Conservation (phyloP, 257 asterid species). For the Gentiana straminea region DNA sequence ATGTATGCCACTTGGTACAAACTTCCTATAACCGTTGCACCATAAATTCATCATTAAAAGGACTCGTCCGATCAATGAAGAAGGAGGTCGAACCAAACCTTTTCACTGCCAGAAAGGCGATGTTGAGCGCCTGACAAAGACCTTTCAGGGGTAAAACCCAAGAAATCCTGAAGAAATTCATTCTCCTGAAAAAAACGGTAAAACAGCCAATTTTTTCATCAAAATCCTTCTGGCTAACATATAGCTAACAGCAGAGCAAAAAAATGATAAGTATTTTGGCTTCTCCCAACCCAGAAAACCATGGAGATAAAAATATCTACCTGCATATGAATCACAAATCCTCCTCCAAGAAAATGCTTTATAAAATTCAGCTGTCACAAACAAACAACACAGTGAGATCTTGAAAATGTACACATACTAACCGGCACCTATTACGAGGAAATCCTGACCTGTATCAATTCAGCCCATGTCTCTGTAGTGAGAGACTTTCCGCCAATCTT, state of each 20-base stretch:
- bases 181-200: constrained; percentile 48
- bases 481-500: constrained; percentile 78
- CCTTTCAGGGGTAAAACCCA: constrained; percentile 64
- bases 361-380: constrained; percentile 62
- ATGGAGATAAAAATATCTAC: constrained; percentile 19
- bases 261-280: background rate
- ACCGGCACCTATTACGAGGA: background rate
- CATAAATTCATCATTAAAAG: too few species aligned
- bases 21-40: too few species aligned
- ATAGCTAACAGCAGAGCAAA: background rate
- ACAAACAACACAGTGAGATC: too few species aligned
- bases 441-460: constrained; percentile 55
- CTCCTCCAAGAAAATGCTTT: constrained; percentile 94
- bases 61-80: too few species aligned
- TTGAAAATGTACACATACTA: background rate
- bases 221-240: background rate
- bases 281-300: background rate
- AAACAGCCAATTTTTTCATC: background rate
- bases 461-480: constrained; percentile 61
- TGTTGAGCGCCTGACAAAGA: constrained; percentile 34
- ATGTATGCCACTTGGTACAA: too few species aligned
- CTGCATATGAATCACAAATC: constrained; percentile 97
- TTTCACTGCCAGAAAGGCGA: constrained; percentile 48
- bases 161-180: constrained; percentile 82
- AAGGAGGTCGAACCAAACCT: constrained; percentile 30